A percentile compares a stretch with the other conserved stretches of the same genome.
Conservation (phyloP, 2,329 filamentous ascomycete species). For the Fusarium odoratissimum region DNA sequence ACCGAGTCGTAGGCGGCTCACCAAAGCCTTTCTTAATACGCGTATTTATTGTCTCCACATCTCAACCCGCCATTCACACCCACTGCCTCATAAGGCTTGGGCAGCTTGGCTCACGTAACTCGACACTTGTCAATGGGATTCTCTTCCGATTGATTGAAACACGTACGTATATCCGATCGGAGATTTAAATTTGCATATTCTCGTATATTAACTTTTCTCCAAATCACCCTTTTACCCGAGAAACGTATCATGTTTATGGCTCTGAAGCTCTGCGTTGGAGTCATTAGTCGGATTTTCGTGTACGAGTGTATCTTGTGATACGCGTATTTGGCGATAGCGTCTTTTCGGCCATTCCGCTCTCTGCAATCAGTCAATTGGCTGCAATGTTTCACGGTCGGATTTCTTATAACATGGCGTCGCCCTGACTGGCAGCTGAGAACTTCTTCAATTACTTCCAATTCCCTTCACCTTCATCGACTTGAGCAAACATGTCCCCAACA, state of each 20-base stretch:
- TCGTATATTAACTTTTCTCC: background rate
- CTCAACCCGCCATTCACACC: no score
- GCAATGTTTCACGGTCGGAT: background rate
- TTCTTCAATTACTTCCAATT: no score
- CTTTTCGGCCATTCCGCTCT: background rate
- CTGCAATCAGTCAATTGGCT: no score
- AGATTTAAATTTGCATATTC: background rate
- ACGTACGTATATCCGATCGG: background rate
- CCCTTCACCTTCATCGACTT: rapidly evolving
- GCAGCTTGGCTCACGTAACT: background rate
- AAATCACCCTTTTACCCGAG: background rate
- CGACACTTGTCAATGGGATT: background rate
- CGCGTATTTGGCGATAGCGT: background rate
- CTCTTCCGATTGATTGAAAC: background rate
- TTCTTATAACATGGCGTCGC: background rate
- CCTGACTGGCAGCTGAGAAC: background rate
- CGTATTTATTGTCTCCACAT: background rate
- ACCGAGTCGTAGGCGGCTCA: no score
- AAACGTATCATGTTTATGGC: background rate
- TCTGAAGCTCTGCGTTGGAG: background rate
- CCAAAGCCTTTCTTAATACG: background rate
- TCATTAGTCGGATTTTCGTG: background rate
- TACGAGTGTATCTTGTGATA: background rate
- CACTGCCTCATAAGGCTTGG: background rate
- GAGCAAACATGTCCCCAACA: background rate